Evolutionary conservation across 169 alveolate species (phyloP), one percentile per base, ranked within the genome.

Genomic region (Plasmodium vinckei): DNA sequence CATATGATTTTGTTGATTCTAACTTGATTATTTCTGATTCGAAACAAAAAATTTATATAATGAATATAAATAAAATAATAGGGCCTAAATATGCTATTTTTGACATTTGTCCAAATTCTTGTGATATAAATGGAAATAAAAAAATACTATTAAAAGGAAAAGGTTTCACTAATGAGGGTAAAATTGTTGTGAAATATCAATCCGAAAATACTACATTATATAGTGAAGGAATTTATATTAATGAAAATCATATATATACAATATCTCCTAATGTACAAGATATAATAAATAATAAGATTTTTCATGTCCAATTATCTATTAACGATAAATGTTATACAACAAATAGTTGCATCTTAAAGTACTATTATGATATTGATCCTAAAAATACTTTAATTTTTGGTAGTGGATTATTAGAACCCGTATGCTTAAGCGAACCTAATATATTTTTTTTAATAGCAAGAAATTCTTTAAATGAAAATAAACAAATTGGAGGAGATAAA

Each of bases 241-340:
- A 77, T 77, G 88, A 77, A 56, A 77, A 64, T 77, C 27, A 77
- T 64, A 77, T 77, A 25, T 77, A 77, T 57, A 77, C 88, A 23
- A 49, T 77, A 47, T 73, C 33, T 19, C 88, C 88, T 49, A 77
- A 57, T 77, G 88, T 79, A 12, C 63, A 77, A 49, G 57, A 77
- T 56, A 77, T 63, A 51, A 77, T 77, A 25, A 63, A 23, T 17
- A 77, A 77, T 54, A 77, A 77, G 21, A 77, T 77, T n/a, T 77
- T 73, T 47, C 47, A 77, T 42, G 88, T 77, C 0, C 88, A 77
- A 65, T 15, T 77, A 10, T 77, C 88, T 68, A 77, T 77, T 5
- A 77, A 77, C 39, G 88, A 77, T 68, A 77, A 77, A 77, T 77
- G 88, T 27, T 77, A 77, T 42, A 77, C 88, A 39, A 77, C 88